Evolutionary conservation across 176 grass and related monocot genomes (phyloP), one percentile per base, ranked within the genome.

Genomic region (Aechmea fasciata): DNA sequence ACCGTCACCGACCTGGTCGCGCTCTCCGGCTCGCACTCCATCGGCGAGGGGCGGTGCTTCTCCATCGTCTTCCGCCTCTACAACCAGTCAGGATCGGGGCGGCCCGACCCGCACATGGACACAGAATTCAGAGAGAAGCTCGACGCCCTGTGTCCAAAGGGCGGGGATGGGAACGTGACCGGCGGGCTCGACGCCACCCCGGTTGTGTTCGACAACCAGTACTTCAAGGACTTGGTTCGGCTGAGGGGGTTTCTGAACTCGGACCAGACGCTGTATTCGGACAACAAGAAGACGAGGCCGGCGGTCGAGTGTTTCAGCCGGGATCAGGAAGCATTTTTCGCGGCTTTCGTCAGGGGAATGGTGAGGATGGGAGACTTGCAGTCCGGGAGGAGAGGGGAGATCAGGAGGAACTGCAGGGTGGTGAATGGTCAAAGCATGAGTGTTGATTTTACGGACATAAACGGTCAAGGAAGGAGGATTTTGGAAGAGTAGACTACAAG

Each of bases 41-140:
- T 99, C 64, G 94, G 94, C 29, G 66, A 84, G 55, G 94, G 67
- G 49, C 89, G 89, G 68, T 93, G 94, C 86, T 99, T 93, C 82
- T 93, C 89, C 57, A 85, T 99, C 71, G 63, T 88, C 19, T 93
- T 90, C 82, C 82, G 89, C 51, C 94, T 90, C 87, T 99, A 99
- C 74, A 90, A 99, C 82, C 94, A 93, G 77, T 99, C 87, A 0
- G 89, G 89, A 33, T 83, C 94, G 3, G 94, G 82, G 24, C 69
- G 18, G 3, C 94, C 94, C 13, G 94, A 99, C 81, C 87, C 89
- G 5, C 70, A 90, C 84, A 93, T 99, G 89, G 89, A 99, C 75
- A 11, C 77, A 0, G 22, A 63, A 3, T 99, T 74, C 72, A 82
- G 82, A 57, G 13, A 28, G 48, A 52, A 52, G 74, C 84, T 93